Base-by-base conservation (phyloP, 495 filamentous ascomycete genomes). In the Talaromyces thailandensis region DNA sequence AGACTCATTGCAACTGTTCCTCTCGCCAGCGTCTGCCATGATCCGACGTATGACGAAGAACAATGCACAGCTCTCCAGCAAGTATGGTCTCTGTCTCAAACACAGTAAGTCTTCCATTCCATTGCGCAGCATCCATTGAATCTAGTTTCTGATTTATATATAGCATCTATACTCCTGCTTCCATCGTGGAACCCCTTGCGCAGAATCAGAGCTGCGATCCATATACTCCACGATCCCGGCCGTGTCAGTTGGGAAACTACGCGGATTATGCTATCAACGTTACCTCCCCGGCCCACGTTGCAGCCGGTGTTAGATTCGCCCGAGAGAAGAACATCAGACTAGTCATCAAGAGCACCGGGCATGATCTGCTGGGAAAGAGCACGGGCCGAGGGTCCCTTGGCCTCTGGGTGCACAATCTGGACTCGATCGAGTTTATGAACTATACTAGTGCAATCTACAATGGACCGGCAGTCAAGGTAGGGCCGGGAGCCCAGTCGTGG, bases 301-400 rank as follows among this genome's bases (percentile, higher is more conserved):
- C 63, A 4, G 64, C 65, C 21, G 64, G 69, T 0, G 56, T 85
- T 43, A 69, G 75, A 26, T 86, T 81, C 56, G 82, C 82, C 0
- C 69, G 71, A 0, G 58, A 79, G 31, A 74, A 84, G 58, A 84
- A 83, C 63, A 75, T 89, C 48, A 79, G 85, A 21, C 65, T 88
- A 7, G 73, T 88, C 21, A 73, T 89, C 50, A 84, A 83, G n/a
- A 88, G 86, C 66, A 88, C 86, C 0, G 86, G 86, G 6, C 72
- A 77, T 62, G 75, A 81, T 5, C 86, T 84, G 64, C 68, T 70
- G 26, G 84, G 82, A 26, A 84, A 82, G 69, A 80, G 81, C 3
- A 84, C 79, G 1, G 85, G 84, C 4, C 73, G 73, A 4, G 84
- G 84, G 0, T 74, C 79, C 8, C 69, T 88, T 1, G 70, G 66